Evolutionary conservation across 2,329 filamentous ascomycete species (phyloP).

Genomic region (Calonectria honghensis): DNA sequence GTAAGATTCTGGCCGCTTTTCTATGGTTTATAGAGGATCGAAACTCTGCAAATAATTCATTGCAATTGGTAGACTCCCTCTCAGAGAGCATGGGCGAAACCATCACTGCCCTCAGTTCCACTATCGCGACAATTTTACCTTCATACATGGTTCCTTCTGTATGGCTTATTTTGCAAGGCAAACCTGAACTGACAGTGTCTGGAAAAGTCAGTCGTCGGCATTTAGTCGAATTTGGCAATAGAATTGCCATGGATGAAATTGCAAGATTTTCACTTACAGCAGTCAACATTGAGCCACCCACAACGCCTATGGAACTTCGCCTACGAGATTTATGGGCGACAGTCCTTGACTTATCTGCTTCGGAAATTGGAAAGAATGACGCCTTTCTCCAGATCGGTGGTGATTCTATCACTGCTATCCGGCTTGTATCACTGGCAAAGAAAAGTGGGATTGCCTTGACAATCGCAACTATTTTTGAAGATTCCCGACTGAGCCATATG

Average conservation of each 20-base stretch:
- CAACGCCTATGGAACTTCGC: neutral
- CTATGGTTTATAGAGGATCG: slow-evolving; percentile 23
- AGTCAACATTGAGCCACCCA: slow-evolving; percentile 13
- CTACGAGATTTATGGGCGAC: slow-evolving; percentile 36
- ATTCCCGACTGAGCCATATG: slow-evolving; percentile 27
- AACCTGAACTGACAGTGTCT: slow-evolving; percentile 42
- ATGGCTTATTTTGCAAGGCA: slow-evolving; percentile 34
- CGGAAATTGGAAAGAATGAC: slow-evolving; percentile 56
- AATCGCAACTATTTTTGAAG: slow-evolving; percentile 37
- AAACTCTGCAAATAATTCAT: slow-evolving; percentile 1
- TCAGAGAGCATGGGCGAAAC: slow-evolving; percentile 7
- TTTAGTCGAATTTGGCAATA: slow-evolving; percentile 24
- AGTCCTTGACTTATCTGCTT: slow-evolving; percentile 31
- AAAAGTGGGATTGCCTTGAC: slow-evolving; percentile 18
- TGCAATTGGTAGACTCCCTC: neutral
- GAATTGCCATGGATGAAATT: neutral
- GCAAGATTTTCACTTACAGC: neutral
- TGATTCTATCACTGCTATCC: slow-evolving; percentile 52
- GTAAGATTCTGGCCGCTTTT: slow-evolving; percentile 34
- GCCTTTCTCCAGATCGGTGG: slow-evolving; percentile 54
- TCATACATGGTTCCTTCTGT: slow-evolving; percentile 43
- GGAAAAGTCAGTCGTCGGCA: slow-evolving; percentile 46
- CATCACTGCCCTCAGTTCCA: slow-evolving; percentile 2
- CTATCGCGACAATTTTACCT: slow-evolving; percentile 39
- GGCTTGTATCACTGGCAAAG: slow-evolving; percentile 40